Conservation (phyloP, 2,329 filamentous ascomycete species). For the Thelonectria rubi region DNA sequence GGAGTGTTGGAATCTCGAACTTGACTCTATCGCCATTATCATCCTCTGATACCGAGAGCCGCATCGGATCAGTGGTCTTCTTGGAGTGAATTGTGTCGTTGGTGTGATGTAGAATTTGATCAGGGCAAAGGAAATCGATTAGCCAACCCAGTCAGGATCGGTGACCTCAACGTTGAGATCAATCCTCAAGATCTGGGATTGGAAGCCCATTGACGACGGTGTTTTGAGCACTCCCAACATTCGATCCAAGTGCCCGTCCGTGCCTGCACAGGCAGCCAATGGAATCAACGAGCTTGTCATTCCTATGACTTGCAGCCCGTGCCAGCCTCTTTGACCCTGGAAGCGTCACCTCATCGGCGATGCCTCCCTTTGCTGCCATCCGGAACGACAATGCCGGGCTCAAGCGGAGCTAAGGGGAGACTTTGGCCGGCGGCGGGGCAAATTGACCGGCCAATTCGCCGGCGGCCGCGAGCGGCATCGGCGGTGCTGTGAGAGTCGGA, state of each 20-base stretch:
- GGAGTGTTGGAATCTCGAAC: not conserved
- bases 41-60: too few relatives aligned
- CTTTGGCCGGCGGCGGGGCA: constrained; percentile 20
- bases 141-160: too few relatives aligned
- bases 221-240: not conserved
- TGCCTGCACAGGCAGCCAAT: not conserved
- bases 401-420: constrained; percentile 1
- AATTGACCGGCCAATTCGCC: constrained; percentile 15
- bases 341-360: not conserved
- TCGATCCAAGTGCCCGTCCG: not conserved
- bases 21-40: too few relatives aligned
- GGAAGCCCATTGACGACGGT: not conserved
- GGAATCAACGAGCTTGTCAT: not conserved
- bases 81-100: not conserved
- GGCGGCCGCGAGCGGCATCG: constrained; percentile 19
- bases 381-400: constrained; percentile 8
- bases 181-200: too few relatives aligned
- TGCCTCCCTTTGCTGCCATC: not conserved
- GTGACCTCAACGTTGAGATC: too few relatives aligned
- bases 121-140: too few relatives aligned
- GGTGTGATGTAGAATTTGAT: not conserved
- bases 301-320: not conserved
- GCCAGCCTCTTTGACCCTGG: not conserved
- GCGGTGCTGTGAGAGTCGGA: not conserved
- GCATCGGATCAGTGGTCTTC: too few relatives aligned